Conservation (phyloP, 257 asterid genomes). For the Jaltomata sinuosa region DNA sequence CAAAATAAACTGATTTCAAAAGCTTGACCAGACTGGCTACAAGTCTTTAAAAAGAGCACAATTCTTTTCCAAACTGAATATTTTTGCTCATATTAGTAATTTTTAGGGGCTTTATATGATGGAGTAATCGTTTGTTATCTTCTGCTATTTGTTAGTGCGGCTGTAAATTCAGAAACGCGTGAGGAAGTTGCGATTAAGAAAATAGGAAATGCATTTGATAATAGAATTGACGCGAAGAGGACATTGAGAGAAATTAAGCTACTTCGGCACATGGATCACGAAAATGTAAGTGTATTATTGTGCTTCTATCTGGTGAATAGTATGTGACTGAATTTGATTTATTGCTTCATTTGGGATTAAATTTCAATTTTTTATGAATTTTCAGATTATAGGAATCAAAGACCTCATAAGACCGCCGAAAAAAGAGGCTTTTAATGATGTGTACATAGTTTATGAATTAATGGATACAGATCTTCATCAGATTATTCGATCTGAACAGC, state of each 20-base stretch:
- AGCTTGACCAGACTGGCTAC: no score
- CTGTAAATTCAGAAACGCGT: constrained; percentile 53
- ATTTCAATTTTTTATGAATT: neutral
- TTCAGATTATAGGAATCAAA: constrained; percentile 69
- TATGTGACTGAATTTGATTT: neutral
- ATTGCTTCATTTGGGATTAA: neutral
- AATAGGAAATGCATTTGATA: constrained; percentile 76
- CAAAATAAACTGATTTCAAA: no score
- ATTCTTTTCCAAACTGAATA: neutral
- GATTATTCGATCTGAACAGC: constrained; percentile 77
- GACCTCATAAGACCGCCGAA: constrained; percentile 73
- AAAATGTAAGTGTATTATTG: constrained; percentile 41
- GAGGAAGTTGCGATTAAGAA: constrained; percentile 85
- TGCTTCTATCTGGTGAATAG: neutral
- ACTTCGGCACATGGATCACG: constrained; percentile 77
- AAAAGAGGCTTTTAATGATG: constrained; percentile 65
- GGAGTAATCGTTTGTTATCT: neutral
- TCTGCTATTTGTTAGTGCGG: constrained; percentile 43
- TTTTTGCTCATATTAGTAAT: neutral
- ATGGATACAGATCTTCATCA: constrained; percentile 90
- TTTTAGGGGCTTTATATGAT: neutral
- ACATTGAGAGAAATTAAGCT: constrained; percentile 80
- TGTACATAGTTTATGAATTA: constrained; percentile 68
- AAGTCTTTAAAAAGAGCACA: neutral
- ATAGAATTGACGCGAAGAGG: constrained; percentile 73